These are phyloP conservation scores for Fusarium sp. DNA, from an alignment of 2,329 filamentous ascomycete genomes.

Conservation along the genomic window DNA sequence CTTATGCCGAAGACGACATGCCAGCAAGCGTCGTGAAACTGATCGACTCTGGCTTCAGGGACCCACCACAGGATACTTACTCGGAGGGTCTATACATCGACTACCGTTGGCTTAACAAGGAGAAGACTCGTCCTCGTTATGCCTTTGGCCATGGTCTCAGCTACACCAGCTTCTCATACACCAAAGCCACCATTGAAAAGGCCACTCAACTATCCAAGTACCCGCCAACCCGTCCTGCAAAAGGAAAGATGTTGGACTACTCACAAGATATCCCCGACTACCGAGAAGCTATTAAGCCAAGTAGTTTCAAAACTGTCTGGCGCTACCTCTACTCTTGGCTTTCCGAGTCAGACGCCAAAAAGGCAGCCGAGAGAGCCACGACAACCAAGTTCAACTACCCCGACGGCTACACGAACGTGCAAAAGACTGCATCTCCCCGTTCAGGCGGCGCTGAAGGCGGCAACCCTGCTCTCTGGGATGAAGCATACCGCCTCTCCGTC, in stretches of 20 bases:
- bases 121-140: constrained; percentile 79
- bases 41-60: constrained; percentile 62
- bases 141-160: constrained; percentile 89
- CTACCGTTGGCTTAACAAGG: constrained; percentile 88
- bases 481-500: constrained; percentile 56
- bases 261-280: constrained; percentile 64
- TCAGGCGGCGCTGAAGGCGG: constrained; percentile 79
- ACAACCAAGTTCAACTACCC: constrained; percentile 70
- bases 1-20: constrained; percentile 76
- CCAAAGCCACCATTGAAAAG: constrained; percentile 60
- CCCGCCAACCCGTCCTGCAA: constrained; percentile 50
- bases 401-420: constrained; percentile 69
- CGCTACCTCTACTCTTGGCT: constrained; percentile 81
- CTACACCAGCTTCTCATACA: constrained; percentile 79
- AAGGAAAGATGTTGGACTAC: constrained; percentile 59
- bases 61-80: constrained; percentile 86
- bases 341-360: constrained; percentile 52
- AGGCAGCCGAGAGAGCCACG: constrained; percentile 52
- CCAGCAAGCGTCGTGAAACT: constrained; percentile 65
- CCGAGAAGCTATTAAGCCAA: constrained; percentile 68
- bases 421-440: constrained; percentile 55
- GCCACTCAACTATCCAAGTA: constrained; percentile 56
- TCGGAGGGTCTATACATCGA: constrained; percentile 87
- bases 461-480: constrained; percentile 73
- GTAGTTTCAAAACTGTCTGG: constrained; percentile 67